Conservation (phyloP, 345 rosid genomes). For the Citrus medica region DNA sequence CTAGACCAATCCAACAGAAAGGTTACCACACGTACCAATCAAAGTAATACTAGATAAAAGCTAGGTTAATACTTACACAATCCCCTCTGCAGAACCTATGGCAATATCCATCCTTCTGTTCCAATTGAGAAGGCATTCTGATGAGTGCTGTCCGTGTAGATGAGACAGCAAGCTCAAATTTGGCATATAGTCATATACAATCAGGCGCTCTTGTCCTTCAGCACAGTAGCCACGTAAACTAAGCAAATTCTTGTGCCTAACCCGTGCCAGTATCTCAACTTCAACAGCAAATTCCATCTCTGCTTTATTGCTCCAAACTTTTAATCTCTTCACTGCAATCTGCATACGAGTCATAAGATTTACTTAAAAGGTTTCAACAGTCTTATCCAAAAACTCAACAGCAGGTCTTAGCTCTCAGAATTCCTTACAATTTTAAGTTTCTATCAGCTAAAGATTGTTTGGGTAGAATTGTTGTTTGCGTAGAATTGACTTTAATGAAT, state of each 20-base stretch:
- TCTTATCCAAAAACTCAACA: not conserved
- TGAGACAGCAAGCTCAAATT: conserved; percentile 85
- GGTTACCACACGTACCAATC: conserved; percentile 7
- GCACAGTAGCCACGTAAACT: conserved; percentile 88
- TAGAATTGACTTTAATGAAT: not conserved
- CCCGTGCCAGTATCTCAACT: conserved; percentile 85
- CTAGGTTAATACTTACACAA: conserved; percentile 50
- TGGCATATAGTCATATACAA: conserved; percentile 92
- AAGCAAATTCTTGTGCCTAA: conserved; percentile 82
- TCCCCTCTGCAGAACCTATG: conserved; percentile 89
- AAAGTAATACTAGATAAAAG: not conserved
- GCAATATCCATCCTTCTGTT: conserved; percentile 80
- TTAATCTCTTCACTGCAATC: conserved; percentile 96
- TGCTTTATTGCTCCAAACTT: conserved; percentile 92
- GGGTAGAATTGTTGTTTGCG: not conserved
- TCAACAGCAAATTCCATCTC: conserved; percentile 78
- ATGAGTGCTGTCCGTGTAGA: conserved; percentile 93
- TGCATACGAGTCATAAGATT: conserved; percentile 20
- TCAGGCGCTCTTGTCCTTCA: conserved; percentile 94
- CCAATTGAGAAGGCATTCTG: conserved; percentile 94
- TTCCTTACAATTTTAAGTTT: not conserved
- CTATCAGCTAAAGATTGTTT: not conserved
- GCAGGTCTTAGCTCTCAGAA: not conserved
- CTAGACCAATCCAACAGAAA: conserved; percentile 34
- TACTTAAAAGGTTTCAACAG: conserved; percentile 5